Evolutionary conservation across 2,329 filamentous ascomycete species (phyloP).

Genomic region (Diaporthe eres): DNA sequence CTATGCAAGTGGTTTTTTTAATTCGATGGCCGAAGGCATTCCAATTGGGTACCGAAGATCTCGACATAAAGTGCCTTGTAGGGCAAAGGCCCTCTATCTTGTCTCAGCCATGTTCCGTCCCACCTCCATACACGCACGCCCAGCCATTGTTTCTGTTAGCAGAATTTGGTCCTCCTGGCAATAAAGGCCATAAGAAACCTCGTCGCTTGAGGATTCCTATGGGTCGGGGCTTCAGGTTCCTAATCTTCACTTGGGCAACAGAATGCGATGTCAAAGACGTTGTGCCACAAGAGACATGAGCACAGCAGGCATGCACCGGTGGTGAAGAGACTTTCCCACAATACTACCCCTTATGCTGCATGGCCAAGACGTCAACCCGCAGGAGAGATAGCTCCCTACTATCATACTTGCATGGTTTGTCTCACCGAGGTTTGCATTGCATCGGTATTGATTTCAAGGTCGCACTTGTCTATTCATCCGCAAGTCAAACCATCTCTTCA

Average conservation of each 20-base stretch:
- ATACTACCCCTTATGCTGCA: neutral
- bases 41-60: neutral
- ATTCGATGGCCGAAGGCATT: neutral
- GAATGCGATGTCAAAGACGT: neutral
- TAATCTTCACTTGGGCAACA: neutral
- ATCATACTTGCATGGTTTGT: neutral
- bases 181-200: neutral
- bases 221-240: neutral
- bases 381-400: too few species aligned
- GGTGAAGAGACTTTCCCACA: neutral
- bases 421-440: too few species aligned
- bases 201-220: neutral
- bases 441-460: neutral
- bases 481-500: neutral
- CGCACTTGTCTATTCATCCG: neutral
- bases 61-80: neutral
- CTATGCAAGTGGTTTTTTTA: neutral
- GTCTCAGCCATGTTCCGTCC: neutral
- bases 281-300: neutral
- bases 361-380: neutral
- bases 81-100: neutral
- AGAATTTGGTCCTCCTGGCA: neutral
- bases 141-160: neutral
- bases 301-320: neutral
- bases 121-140: neutral